Conservation (phyloP, 2,329 filamentous ascomycete genomes). For the Raffaelea deltoideospora region DNA sequence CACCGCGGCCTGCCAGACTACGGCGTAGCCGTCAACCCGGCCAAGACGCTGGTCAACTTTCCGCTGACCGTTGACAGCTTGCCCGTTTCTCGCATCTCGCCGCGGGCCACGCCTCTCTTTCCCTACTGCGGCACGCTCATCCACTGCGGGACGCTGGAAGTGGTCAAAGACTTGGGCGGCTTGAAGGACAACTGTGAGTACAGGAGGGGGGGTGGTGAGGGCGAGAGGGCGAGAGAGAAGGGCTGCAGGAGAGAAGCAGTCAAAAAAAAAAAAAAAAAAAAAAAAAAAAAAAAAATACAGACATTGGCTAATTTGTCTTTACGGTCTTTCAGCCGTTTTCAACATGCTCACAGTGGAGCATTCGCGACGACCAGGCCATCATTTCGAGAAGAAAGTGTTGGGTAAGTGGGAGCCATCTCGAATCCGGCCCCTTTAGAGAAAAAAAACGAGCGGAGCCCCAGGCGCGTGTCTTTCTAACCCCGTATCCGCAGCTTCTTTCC, state of each 20-base stretch:
- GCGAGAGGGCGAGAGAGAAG: no score
- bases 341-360: slow-evolving; percentile 70
- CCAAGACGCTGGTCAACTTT: slow-evolving; percentile 81
- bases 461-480: not conserved
- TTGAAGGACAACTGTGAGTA: no score
- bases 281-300: no score
- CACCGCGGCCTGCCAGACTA: slow-evolving; percentile 63
- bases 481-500: slow-evolving; percentile 34
- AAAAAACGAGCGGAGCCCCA: no score
- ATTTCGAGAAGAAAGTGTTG: slow-evolving; percentile 67
- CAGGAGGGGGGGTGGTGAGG: no score
- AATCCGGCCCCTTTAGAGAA: no score
- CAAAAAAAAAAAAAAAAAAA: no score
- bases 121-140: slow-evolving; percentile 81
- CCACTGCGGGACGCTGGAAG: slow-evolving; percentile 56
- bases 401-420: slow-evolving; percentile 38
- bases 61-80: slow-evolving; percentile 40
- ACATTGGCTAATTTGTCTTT: not conserved
- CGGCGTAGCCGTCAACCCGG: slow-evolving; percentile 59
- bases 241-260: no score
- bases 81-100: slow-evolving; percentile 32
- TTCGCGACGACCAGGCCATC: slow-evolving; percentile 54
- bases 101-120: slow-evolving; percentile 39
- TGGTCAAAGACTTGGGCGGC: slow-evolving; percentile 44
- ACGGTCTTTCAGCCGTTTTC: slow-evolving; percentile 31